Base-by-base conservation (phyloP, 2,329 filamentous ascomycete species). In the Dactylonectria estremocensis region DNA sequence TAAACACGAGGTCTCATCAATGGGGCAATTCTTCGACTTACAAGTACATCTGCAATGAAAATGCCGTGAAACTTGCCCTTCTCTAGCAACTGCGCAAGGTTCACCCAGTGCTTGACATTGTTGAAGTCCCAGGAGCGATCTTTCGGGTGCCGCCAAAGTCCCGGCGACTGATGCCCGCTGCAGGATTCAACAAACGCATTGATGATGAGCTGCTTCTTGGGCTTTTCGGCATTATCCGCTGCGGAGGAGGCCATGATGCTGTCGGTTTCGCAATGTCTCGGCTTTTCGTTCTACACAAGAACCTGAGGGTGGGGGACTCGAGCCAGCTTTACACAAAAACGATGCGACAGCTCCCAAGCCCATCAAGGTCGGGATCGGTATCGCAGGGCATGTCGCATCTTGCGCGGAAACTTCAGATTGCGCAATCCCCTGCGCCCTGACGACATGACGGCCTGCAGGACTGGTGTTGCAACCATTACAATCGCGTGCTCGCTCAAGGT, bases 121-220 rank as follows among this genome's bases (percentile, higher is more conserved):
- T 89, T 90, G 77, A 92, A 93, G 20, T 88, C 80, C 70, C 85
- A 84, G 1, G 90, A 92, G 65, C 87, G 82, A 70, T 93, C 90
- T 11, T 88, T 81, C 1, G 90, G 91, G 73, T 93, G 90, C 31
- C 85, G 83, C 90, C 90, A 85, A 7, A 84, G 77, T 0, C 82
- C 80, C 0, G 84, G 83, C 1, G 83, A 85, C 67, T 86, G 84
- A 52, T 87, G 85, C 2, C 83, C 83, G 56, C 71, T 79, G 76
- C 80, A 80, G 35, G 78, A 80, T 65, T 80, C 79, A 1, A 83
- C 82, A 66, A 84, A 84, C 1, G 82, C 82, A 72, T 84, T 83
- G 72, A 84, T 74, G 56, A 84, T 81, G 50, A 83, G 72, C 50
- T 82, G 77, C 72, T 83, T 83, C 74, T 81, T 81, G 9, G 73